These are phyloP conservation scores for Agaricus bisporus DNA, from an alignment of 768 basidiomycete species.

Conservation along the genomic window DNA sequence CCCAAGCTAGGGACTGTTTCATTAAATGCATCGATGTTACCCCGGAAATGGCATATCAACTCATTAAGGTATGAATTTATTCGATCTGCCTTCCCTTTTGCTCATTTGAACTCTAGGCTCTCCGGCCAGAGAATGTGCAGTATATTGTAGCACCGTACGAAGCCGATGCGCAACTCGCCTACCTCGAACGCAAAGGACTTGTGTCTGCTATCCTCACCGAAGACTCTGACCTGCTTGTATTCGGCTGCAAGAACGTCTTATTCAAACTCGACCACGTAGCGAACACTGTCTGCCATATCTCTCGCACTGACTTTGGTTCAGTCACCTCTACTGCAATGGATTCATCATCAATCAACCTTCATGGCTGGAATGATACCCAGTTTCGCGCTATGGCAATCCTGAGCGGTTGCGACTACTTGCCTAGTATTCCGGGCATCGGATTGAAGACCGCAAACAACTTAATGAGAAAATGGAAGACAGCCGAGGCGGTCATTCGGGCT, in stretches of 20 bases:
- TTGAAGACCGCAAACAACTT: slow-evolving; percentile 88
- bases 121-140: slow-evolving; percentile 70
- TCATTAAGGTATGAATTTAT: slow-evolving; percentile 72
- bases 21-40: slow-evolving; percentile 93
- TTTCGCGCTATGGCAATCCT: slow-evolving; percentile 93
- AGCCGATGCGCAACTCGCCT: slow-evolving; percentile 95
- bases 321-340: slow-evolving; percentile 40
- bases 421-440: slow-evolving; percentile 87
- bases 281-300: slow-evolving; percentile 60
- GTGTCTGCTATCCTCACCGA: slow-evolving; percentile 95
- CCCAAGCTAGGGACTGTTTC: slow-evolving; percentile 82
- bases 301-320: slow-evolving; percentile 60
- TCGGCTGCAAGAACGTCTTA: slow-evolving; percentile 90
- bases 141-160: slow-evolving; percentile 98
- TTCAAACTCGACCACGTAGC: slow-evolving; percentile 82
- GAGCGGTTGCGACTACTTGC: slow-evolving; percentile 89
- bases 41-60: slow-evolving; percentile 94
- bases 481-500: slow-evolving; percentile 74
- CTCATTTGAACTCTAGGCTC: slow-evolving; percentile 46
- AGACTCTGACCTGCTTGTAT: slow-evolving; percentile 96
- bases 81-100: neutral
- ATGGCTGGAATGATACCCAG: slow-evolving; percentile 85
- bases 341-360: slow-evolving; percentile 63
- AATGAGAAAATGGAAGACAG: slow-evolving; percentile 78
- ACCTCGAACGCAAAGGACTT: slow-evolving; percentile 74